Evolutionary conservation across 768 basidiomycete species (phyloP), one percentile per base, ranked within the genome.

Genomic region (Termitomyces sp.): DNA sequence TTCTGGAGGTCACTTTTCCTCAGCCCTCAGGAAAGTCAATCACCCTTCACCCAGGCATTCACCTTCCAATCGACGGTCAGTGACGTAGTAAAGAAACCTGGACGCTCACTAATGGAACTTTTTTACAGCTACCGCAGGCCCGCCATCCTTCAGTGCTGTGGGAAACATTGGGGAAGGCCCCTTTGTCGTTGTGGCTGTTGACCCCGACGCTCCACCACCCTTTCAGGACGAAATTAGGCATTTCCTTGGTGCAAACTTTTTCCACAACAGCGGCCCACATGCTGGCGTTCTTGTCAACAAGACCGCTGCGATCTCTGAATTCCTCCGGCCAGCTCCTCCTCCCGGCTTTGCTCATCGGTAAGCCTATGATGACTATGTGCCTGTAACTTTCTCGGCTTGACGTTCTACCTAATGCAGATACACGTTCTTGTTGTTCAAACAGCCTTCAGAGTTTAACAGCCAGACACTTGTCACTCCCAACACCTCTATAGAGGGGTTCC

Each of bases 161-260:
- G 58, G 63, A n/a, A 50, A 65, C 53, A 39, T 31, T 79, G 78
- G 0, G n/a, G 22, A 20, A 44, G 80, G 78, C 20, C 79, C 80
- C 0, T 81, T 78, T 64, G 77, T 82, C 22, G 64, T 82, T 13
- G 75, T 75, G 0, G 61, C 72, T 22, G 75, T 81, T 6, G 80
- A 81, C 60, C 80, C 76, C 2, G 80, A 83, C 57, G 79, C 75
- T 8, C 80, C 80, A 13, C 78, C 80, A n/a, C 80, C 81, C 2
- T 1, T 20, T 12, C 42, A 18, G 61, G 66, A 77, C 2, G 77
- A 81, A 63, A 75, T 81, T 45, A 73, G 78, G 4, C 80, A 83
- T 65, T 78, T 80, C 68, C 66, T 81, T 3, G 77, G 76, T 1
- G 75, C 75, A 0, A 73, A 78, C 62, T 81, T 79, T 58, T 24